Conservation (phyloP, 2,329 filamentous ascomycete species). For the Xylariomycetidae sp. region DNA sequence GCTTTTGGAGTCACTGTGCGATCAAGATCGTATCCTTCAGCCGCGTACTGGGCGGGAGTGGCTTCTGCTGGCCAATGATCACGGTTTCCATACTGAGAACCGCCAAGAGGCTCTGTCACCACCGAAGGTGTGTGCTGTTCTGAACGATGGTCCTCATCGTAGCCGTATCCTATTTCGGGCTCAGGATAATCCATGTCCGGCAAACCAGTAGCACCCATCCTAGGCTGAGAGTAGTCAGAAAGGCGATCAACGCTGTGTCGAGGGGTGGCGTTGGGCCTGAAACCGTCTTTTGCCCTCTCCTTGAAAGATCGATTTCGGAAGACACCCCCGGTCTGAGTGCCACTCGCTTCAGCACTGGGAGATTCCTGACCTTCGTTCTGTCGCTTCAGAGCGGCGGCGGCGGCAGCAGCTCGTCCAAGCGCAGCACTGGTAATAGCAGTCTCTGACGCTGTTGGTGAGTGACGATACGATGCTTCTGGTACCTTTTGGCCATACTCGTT, state of each 20-base stretch:
- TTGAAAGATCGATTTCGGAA: constrained; percentile 62
- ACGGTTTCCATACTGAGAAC: constrained; percentile 26
- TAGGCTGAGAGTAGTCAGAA: constrained; percentile 45
- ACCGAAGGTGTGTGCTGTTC: constrained; percentile 80
- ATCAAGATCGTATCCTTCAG: constrained; percentile 26
- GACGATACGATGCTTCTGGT: constrained; percentile 36
- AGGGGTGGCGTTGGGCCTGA: constrained; percentile 50
- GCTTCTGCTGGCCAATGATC: constrained; percentile 26
- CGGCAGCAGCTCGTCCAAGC: constrained; percentile 45
- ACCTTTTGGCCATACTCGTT: constrained; percentile 56
- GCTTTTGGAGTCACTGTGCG: constrained; percentile 24
- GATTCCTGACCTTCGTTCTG: constrained; percentile 39
- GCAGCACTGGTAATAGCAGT: constrained; percentile 54
- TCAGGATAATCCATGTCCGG: constrained; percentile 67
- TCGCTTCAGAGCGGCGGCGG: constrained; percentile 46
- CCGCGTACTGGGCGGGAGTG: constrained; percentile 29
- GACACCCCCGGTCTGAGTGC: constrained; percentile 46
- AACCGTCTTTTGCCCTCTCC: constrained; percentile 55
- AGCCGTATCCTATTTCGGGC: constrained; percentile 69
- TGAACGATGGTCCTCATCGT: constrained; percentile 38
- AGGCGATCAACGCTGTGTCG: constrained; percentile 55
- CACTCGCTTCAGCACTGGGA: constrained; percentile 26
- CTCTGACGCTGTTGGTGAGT: constrained; percentile 54
- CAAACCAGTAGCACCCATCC: constrained; percentile 64
- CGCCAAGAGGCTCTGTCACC: constrained; percentile 68